phyloP scores from a whole-genome alignment of 352 stramenopile species.

The Lagenidium giganteum region DNA sequence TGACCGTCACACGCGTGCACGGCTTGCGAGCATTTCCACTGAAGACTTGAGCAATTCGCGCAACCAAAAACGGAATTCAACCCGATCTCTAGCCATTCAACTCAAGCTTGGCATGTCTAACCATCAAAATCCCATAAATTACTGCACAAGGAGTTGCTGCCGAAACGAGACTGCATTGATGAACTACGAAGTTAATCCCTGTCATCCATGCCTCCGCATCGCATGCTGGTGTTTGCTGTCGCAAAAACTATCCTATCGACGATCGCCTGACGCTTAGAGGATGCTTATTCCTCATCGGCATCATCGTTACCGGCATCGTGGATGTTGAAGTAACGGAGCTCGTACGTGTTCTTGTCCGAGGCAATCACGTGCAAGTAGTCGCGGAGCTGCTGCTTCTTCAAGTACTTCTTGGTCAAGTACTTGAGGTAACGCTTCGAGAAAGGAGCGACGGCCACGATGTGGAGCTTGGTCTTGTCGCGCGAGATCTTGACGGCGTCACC shows the following conservation, averaged over 20 bases:
- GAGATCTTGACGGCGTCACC: conserved; percentile 94
- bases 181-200: too few species aligned
- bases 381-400: conserved; percentile 99
- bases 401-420: conserved; percentile 99
- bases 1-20: too few species aligned
- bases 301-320: conserved; percentile 90
- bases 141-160: conserved; percentile 20
- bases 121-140: neutral
- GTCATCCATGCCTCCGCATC: too few species aligned
- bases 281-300: conserved; percentile 85
- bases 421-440: conserved; percentile 99
- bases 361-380: conserved; percentile 99
- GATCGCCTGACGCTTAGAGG: too few species aligned
- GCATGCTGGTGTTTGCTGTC: conserved; percentile 17
- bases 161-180: conserved; percentile 32
- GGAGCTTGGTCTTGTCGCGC: conserved; percentile 96
- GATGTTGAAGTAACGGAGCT: conserved; percentile 99
- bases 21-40: too few species aligned
- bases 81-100: too few species aligned
- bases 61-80: too few species aligned
- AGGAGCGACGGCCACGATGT: conserved; percentile 90
- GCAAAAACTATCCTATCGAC: conserved; percentile 9
- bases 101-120: neutral
- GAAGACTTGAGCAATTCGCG: too few species aligned
- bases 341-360: conserved; percentile 98